Conservation (phyloP, 371 early-diverging fungal genomes). For the Syncephalastrum monosporum region DNA sequence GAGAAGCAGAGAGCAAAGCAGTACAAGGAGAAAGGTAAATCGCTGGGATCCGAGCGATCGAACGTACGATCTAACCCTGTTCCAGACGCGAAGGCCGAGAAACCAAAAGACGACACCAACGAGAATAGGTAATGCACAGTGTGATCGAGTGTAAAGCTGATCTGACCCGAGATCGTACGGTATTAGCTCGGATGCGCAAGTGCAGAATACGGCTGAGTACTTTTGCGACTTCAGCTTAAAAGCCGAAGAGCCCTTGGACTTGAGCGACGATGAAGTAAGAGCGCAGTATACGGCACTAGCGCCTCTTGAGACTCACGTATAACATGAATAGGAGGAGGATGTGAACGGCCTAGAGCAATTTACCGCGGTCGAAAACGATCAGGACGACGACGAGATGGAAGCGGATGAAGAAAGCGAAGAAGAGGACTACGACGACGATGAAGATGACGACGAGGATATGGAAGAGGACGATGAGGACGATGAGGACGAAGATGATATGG, state of each 20-base stretch:
- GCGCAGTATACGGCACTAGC: background rate
- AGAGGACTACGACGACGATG: slow-evolving; percentile 31
- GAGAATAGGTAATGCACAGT: too few relatives aligned
- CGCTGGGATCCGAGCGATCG: background rate
- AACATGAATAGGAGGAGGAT: slow-evolving; percentile 24
- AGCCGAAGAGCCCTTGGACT: slow-evolving; percentile 38
- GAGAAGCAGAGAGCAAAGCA: slow-evolving; percentile 14
- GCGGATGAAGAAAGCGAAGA: slow-evolving; percentile 23
- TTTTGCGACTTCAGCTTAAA: slow-evolving; percentile 41
- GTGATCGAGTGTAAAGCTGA: too few relatives aligned
- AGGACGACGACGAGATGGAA: slow-evolving; percentile 27
- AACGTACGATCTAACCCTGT: background rate
- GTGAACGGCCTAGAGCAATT: slow-evolving; percentile 34
- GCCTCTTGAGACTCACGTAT: background rate
- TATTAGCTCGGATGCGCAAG: slow-evolving; percentile 15
- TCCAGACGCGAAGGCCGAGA: too few relatives aligned
- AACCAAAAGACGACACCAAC: too few relatives aligned
- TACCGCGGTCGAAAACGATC: slow-evolving; percentile 31
- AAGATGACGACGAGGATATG: slow-evolving; percentile 28
- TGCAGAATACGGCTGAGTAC: slow-evolving; percentile 31
- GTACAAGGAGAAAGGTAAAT: background rate
- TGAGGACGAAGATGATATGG: slow-evolving; percentile 12
- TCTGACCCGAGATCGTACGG: background rate
- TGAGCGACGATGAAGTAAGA: slow-evolving; percentile 39
- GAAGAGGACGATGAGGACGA: slow-evolving; percentile 25